phyloP scores from a whole-genome alignment of 371 early-diverging fungal species.

The Funneliformis caledonium region DNA sequence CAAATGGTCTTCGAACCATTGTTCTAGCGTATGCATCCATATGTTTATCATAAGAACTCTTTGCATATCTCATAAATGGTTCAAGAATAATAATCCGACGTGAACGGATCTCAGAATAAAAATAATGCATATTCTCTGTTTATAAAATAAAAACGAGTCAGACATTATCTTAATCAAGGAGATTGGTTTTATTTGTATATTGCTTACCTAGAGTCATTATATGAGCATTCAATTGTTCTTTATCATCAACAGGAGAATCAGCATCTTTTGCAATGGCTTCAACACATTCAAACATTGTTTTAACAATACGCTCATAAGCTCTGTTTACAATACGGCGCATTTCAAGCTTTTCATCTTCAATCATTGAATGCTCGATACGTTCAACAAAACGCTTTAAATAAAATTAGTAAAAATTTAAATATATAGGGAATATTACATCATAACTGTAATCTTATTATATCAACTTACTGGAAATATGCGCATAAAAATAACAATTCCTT shows the following conservation, averaged over 20 bases:
- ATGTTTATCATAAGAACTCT: conserved; percentile 79
- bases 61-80: conserved; percentile 83
- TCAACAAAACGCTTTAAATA: conserved; percentile 69
- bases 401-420: neutral
- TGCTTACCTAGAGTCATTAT: conserved; percentile 80
- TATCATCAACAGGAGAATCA: conserved; percentile 81
- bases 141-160: conserved; percentile 6
- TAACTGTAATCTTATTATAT: neutral
- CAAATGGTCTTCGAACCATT: conserved; percentile 86
- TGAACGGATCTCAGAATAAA: conserved; percentile 74
- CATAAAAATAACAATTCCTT: conserved; percentile 86
- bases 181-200: conserved; percentile 29
- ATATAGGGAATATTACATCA: neutral
- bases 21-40: conserved; percentile 83
- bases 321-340: conserved; percentile 76
- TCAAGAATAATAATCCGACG: conserved; percentile 72
- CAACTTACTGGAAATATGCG: conserved; percentile 81
- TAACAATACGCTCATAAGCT: conserved; percentile 83
- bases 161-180: neutral
- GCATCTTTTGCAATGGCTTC: conserved; percentile 82
- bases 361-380: conserved; percentile 66
- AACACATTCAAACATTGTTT: conserved; percentile 87
- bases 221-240: conserved; percentile 90
- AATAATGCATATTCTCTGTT: conserved; percentile 91
- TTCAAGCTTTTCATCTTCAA: conserved; percentile 59